Evolutionary conservation across 495 filamentous ascomycete genomes (phyloP).

Genomic region (Cairneyella variabilis): DNA sequence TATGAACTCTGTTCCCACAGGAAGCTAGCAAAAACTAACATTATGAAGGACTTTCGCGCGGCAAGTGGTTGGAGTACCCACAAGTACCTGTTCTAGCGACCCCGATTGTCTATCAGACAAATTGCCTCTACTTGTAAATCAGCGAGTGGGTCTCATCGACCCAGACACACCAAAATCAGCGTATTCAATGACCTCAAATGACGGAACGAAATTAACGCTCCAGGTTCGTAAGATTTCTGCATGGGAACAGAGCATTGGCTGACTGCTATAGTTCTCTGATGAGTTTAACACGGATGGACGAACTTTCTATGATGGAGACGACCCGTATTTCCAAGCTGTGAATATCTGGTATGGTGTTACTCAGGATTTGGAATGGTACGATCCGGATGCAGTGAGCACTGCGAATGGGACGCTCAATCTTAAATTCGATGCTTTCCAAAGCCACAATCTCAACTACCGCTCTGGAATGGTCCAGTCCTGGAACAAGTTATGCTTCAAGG

Average conservation of each 20-base stretch:
- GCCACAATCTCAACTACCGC: slow-evolving; percentile 65
- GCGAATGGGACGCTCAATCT: slow-evolving; percentile 63
- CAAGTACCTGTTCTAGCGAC: slow-evolving; percentile 25
- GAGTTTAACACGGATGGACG: slow-evolving; percentile 71
- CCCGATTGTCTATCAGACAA: slow-evolving; percentile 56
- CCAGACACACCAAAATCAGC: slow-evolving; percentile 65
- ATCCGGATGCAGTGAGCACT: slow-evolving; percentile 71
- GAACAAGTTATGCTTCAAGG: slow-evolving; percentile 78
- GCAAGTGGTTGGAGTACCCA: not conserved
- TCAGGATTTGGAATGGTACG: slow-evolving; percentile 78
- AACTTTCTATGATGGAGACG: slow-evolving; percentile 71
- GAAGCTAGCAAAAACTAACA: not conserved
- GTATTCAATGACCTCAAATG: slow-evolving; percentile 48
- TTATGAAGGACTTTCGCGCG: slow-evolving; percentile 13
- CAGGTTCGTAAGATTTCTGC: slow-evolving; percentile 38
- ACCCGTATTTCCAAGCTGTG: slow-evolving; percentile 66
- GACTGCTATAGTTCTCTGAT: slow-evolving; percentile 61
- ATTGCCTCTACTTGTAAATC: slow-evolving; percentile 53
- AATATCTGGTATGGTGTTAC: slow-evolving; percentile 83
- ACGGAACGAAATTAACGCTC: slow-evolving; percentile 60
- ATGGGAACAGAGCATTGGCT: slow-evolving; percentile 1
- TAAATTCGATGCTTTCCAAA: slow-evolving; percentile 62
- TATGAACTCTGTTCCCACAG: slow-evolving; percentile 34
- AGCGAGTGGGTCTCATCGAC: slow-evolving; percentile 61
- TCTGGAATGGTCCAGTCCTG: slow-evolving; percentile 83